phyloP scores from a whole-genome alignment of 768 basidiomycete species.

The Macrolepiota dolichaula region DNA sequence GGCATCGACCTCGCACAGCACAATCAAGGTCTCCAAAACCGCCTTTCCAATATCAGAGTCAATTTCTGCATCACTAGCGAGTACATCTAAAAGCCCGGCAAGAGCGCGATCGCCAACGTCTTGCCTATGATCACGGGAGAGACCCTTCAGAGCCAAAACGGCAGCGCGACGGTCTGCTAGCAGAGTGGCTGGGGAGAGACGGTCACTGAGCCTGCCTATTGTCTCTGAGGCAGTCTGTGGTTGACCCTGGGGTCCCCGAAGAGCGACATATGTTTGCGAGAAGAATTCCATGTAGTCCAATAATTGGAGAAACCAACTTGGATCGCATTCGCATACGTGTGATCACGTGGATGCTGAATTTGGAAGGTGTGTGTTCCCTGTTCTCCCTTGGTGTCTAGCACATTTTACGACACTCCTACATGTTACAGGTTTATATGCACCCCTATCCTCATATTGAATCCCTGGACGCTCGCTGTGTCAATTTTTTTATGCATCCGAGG shows the following conservation, averaged over 20 bases:
- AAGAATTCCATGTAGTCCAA: conserved; percentile 70
- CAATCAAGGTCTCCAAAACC: conserved; percentile 81
- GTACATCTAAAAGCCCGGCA: conserved; percentile 71
- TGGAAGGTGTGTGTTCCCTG: not conserved
- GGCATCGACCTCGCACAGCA: conserved; percentile 78
- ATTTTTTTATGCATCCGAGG: not conserved
- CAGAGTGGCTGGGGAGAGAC: conserved; percentile 85
- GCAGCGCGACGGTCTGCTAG: conserved; percentile 92
- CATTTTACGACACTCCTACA: not conserved
- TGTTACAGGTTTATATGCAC: not conserved
- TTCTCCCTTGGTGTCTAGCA: not conserved
- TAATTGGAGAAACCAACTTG: not conserved
- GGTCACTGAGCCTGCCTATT: conserved; percentile 82
- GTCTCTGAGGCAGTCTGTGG: conserved; percentile 85
- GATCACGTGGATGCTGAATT: not conserved
- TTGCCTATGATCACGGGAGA: conserved; percentile 85
- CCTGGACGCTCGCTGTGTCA: not conserved
- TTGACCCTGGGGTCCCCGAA: conserved; percentile 78
- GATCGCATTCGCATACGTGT: not conserved
- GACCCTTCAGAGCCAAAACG: conserved; percentile 90
- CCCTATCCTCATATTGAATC: not conserved
- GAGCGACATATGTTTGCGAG: conserved; percentile 80
- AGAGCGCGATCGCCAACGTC: conserved; percentile 84
- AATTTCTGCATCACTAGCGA: conserved; percentile 85
- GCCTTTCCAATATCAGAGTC: conserved; percentile 94